Base-by-base conservation (phyloP, 495 filamentous ascomycete species). In the Xylaria intraflava region DNA sequence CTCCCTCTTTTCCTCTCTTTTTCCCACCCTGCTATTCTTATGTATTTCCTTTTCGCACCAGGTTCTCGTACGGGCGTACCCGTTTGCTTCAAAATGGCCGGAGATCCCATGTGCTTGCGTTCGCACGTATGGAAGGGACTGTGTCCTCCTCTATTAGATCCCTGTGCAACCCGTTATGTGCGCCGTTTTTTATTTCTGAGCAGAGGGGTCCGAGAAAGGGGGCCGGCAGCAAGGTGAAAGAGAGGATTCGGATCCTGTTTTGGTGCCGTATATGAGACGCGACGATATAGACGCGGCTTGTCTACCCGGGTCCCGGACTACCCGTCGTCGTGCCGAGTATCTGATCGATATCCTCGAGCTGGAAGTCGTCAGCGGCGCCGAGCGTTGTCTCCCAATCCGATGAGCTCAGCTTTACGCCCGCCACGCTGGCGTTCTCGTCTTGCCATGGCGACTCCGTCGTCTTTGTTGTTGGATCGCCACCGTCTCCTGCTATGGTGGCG, bases 291-390 rank as follows among this genome's bases (percentile, higher is more conserved):
- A 22, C 11, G 1, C n/a, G n/a, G 19, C 23, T 17, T 14, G 3
- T 33, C 7, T 59, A 61, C 6, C 55, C 44, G n/a, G n/a, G n/a
- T 31, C 52, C 53, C 0, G 60, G 63, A 38, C 58, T 63, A 27
- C 59, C 55, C 0, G 43, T 40, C 1, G 60, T 57, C 36, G 63
- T 66, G n/a, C 57, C 64, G 3, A 66, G 44, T 6, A 64, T 50
- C 1, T 43, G 47, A 35, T 65, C 62, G 19, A 72, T 58, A 5
- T 60, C 51, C 27, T 73, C 66, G 30, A 69, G 55, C 29, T 69
- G 62, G 57, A 66, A 68, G 2, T 66, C 64, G 12, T 58, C 41
- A 5, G 51, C 50, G n/a, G 23, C 40, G 10, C 46, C 31, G n/a
- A 56, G 53, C 4, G 57, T 29, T 11, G 53, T 57, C 51, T 64